Evolutionary conservation across 306 rosid species (phyloP).

Genomic region (Vachellia collinsii): DNA sequence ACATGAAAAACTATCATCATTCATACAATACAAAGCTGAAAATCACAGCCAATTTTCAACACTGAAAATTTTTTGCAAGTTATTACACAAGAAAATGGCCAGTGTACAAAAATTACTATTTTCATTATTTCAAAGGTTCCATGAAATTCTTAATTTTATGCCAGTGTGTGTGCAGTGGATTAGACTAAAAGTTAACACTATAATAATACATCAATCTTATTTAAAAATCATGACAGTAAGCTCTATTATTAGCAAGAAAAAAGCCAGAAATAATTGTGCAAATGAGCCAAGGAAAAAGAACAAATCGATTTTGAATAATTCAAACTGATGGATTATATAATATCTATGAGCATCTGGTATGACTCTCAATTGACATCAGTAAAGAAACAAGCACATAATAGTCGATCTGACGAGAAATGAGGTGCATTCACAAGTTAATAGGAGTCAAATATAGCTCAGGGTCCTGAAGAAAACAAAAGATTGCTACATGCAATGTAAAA

Average conservation of each 20-base stretch:
- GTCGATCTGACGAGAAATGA: not conserved
- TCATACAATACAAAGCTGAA: slow-evolving; percentile 13
- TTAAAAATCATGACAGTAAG: not conserved
- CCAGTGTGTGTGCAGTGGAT: not conserved
- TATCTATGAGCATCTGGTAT: not conserved
- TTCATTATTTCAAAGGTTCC: slow-evolving; percentile 1
- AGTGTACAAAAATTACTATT: not conserved
- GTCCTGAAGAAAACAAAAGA: not conserved
- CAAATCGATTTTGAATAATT: not conserved
- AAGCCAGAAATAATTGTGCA: not conserved
- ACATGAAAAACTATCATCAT: not conserved
- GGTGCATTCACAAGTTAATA: not conserved
- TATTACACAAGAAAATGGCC: not conserved
- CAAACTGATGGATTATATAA: not conserved
- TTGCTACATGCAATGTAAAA: not conserved
- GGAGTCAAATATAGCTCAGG: not conserved
- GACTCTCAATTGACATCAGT: not conserved
- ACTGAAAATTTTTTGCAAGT: not conserved
- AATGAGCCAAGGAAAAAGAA: not conserved
- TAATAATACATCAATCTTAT: not conserved
- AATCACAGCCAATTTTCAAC: not conserved
- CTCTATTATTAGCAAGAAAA: not conserved
- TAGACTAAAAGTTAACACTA: not conserved
- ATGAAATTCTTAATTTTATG: slow-evolving; percentile 5
- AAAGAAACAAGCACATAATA: not conserved